A percentile compares a stretch with the other conserved stretches of the same genome.
Evolutionary conservation across 163 green algal genomes (phyloP).

Genomic region (Chlorella variabilis): DNA sequence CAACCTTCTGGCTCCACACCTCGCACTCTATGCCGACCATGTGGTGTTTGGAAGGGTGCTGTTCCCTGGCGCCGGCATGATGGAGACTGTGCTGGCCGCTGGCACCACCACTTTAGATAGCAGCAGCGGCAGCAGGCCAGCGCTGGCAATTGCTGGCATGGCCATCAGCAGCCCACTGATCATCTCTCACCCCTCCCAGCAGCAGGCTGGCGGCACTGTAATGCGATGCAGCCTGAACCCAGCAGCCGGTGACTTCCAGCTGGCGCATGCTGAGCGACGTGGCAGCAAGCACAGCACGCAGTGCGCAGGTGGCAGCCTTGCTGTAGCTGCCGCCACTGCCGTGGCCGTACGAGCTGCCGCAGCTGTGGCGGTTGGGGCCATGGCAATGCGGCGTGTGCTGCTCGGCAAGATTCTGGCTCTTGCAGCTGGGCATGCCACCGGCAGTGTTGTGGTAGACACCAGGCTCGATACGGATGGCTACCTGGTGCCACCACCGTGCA

Average conservation of each 20-base stretch:
- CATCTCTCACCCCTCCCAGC: conserved; percentile 12
- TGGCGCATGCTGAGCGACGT: not conserved
- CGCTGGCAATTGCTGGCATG: conserved; percentile 33
- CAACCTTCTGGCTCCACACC: conserved; percentile 9
- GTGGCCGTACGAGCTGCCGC: not conserved
- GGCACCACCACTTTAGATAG: conserved; percentile 9
- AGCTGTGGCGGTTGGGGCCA: not conserved
- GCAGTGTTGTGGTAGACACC: conserved; percentile 6
- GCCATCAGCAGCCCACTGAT: conserved; percentile 43
- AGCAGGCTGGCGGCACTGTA: not conserved
- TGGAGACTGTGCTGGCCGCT: conserved; percentile 60
- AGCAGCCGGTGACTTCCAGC: conserved; percentile 21
- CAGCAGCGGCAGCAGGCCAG: not conserved
- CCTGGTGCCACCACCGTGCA: conserved; percentile 54
- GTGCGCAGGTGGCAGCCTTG: conserved; percentile 15
- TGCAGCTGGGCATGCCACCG: conserved; percentile 7
- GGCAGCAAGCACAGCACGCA: not conserved
- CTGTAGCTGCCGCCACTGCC: not conserved
- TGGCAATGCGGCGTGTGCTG: not conserved
- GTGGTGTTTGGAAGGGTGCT: conserved; percentile 60
- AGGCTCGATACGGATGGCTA: conserved; percentile 42
- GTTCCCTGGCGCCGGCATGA: conserved; percentile 75
- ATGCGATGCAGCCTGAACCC: conserved; percentile 34
- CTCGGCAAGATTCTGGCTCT: conserved; percentile 1
- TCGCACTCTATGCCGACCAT: conserved; percentile 50